A percentile compares a stretch with the other conserved stretches of the same genome.
These are phyloP conservation scores for Penicillium olsonii DNA, from an alignment of 2,329 filamentous ascomycete genomes.

Conservation along the genomic window DNA sequence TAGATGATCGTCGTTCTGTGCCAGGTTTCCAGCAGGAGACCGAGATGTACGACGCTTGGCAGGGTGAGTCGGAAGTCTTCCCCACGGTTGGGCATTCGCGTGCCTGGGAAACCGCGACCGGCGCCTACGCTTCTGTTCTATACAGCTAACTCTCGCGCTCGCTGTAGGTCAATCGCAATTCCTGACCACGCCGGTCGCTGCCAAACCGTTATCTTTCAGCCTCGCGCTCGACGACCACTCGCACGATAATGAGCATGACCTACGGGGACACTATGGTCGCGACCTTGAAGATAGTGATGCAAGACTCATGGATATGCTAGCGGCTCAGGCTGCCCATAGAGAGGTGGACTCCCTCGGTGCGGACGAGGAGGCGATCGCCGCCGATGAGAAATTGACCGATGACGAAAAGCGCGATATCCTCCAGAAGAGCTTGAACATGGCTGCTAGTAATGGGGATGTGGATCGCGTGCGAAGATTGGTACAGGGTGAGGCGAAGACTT, in stretches of 20 bases:
- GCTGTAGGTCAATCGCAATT: conserved; percentile 87
- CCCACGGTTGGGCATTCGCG: conserved; percentile 3
- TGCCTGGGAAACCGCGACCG: not conserved
- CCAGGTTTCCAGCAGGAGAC: conserved; percentile 75
- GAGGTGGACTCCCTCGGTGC: conserved; percentile 68
- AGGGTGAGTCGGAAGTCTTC: conserved; percentile 61
- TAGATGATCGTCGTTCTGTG: conserved; percentile 79
- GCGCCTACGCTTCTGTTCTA: not conserved
- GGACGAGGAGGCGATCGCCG: conserved; percentile 77
- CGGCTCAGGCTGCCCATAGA: conserved; percentile 84
- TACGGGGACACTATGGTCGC: conserved; percentile 37
- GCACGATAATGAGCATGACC: conserved; percentile 62
- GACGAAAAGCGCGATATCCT: conserved; percentile 78
- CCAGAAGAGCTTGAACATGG: conserved; percentile 89
- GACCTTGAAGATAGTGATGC: conserved; percentile 74
- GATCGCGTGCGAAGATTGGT: conserved; percentile 77
- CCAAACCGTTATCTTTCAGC: conserved; percentile 83
- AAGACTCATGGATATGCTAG: conserved; percentile 92
- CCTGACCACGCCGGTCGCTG: conserved; percentile 79
- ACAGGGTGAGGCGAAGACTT: conserved; percentile 69
- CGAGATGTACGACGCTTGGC: conserved; percentile 98
- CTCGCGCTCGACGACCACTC: conserved; percentile 77
- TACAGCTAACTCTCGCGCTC: conserved; percentile 8
- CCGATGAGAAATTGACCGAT: conserved; percentile 70
- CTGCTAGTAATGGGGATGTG: conserved; percentile 92